A percentile compares a stretch with the other conserved stretches of the same genome.
These are phyloP conservation scores for Cicer bijugum DNA, from an alignment of 306 rosid genomes.

Conservation along the genomic window DNA sequence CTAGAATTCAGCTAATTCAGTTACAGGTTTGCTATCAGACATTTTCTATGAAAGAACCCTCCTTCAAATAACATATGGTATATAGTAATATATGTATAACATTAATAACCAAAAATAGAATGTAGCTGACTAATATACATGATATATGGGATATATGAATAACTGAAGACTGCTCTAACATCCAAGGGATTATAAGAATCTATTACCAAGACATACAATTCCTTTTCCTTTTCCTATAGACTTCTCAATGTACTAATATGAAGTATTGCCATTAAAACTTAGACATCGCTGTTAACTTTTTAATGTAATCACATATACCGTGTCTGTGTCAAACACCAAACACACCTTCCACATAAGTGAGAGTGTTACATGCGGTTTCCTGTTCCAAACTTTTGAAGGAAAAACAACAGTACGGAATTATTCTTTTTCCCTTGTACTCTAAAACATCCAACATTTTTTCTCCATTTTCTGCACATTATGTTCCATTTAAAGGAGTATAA, in stretches of 20 bases:
- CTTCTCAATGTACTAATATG: neutral
- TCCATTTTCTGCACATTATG: slow-evolving; percentile 23
- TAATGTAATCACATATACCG: too few relatives aligned
- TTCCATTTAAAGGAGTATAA: slow-evolving; percentile 14
- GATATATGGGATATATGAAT: slow-evolving; percentile 10
- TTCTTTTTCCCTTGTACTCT: neutral
- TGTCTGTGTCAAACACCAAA: too few relatives aligned
- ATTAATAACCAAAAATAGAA: neutral
- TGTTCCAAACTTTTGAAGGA: slow-evolving; percentile 32
- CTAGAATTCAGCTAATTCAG: too few relatives aligned
- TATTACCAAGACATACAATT: slow-evolving; percentile 22
- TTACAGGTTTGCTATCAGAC: too few relatives aligned
- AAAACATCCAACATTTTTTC: neutral
- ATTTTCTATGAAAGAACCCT: too few relatives aligned
- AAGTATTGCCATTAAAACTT: too few relatives aligned
- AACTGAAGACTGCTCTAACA: slow-evolving; percentile 32
- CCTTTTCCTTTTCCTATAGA: slow-evolving; percentile 8
- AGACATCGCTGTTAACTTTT: too few relatives aligned
- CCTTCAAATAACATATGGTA: too few relatives aligned
- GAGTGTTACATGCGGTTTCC: neutral
- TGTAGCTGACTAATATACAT: slow-evolving; percentile 21
- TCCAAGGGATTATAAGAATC: slow-evolving; percentile 32
- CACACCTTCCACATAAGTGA: too few relatives aligned
- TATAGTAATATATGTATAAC: too few relatives aligned
- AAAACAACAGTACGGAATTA: slow-evolving; percentile 26